Evolutionary conservation across 345 rosid genomes (phyloP), one percentile per base, ranked within the genome.

Genomic region (Pistacia vera): DNA sequence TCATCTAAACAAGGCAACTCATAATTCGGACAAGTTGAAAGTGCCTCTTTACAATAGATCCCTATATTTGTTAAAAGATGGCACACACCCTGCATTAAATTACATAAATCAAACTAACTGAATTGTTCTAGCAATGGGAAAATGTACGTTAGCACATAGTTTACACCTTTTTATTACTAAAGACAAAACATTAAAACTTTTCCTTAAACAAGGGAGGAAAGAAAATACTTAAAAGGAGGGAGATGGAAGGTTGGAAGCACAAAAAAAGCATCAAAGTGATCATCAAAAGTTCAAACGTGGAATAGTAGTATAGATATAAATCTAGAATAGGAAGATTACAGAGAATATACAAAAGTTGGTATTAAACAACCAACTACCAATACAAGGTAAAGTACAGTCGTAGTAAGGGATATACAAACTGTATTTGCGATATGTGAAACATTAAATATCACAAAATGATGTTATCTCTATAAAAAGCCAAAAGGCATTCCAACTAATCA

Each of bases 31-130:
- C 88, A 81, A 75, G 85, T 84, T 58, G 96, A 85, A 75, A 88
- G 83, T n/a, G 84, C 87, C 78, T 93, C 94, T 78, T 86, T 92
- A 76, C 93, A 78, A 79, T 96, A 96, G 60, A 67, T 78, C 77
- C 88, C 91, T 73, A 93, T 85, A 80, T 86, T 89, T 71, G 91
- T 85, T 83, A 92, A 85, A 77, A 96, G 97, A 84, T 93, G 97
- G 83, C 98, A 96, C 46, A 86, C 88, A 70, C 90, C 97, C 98
- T 96, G 90, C 85, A 87, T 63, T 66, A 63, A 72, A 66, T 57
- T 59, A 72, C 66, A 72, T 72, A 74, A 68, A 33, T 68, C 33
- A 78, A 49, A 44, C 5, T 16, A 57, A 35, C n/a, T 63, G 30
- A 79, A 66, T 56, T 69, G 35, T 11, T 55, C 49, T 35, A 68